phyloP scores from a whole-genome alignment of 768 basidiomycete species.

The Daedaleopsis sinensis region DNA sequence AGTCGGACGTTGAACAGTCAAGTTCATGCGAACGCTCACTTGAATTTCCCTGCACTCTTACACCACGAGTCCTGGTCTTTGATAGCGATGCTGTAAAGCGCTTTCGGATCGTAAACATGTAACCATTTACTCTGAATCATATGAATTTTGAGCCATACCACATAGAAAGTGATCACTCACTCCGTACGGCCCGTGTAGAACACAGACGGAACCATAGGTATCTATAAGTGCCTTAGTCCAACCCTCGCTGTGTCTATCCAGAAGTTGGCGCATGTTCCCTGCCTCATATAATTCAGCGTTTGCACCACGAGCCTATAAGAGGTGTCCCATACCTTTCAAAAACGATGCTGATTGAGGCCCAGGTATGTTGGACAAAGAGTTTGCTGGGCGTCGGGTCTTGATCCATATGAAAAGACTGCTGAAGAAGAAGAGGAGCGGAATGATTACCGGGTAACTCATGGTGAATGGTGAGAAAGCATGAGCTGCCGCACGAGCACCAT shows the following conservation, averaged over 20 bases:
- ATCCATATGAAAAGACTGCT: background rate
- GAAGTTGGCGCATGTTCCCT: conserved; percentile 5
- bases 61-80: conserved; percentile 53
- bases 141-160: background rate
- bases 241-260: background rate
- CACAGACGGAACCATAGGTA: conserved; percentile 46
- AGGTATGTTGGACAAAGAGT: conserved; percentile 20
- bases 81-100: conserved; percentile 47
- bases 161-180: conserved; percentile 28
- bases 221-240: conserved; percentile 10
- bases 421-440: background rate
- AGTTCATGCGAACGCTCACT: conserved; percentile 34
- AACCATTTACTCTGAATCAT: conserved; percentile 44
- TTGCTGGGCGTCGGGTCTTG: background rate
- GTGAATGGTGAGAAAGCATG: background rate
- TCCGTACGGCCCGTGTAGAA: conserved; percentile 49
- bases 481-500: too few relatives aligned
- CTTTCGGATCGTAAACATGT: conserved; percentile 50
- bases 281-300: background rate
- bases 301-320: background rate
- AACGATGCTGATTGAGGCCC: conserved; percentile 8
- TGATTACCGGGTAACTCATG: background rate
- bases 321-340: background rate
- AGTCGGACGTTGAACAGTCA: too few relatives aligned
- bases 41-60: conserved; percentile 42